Base-by-base conservation (phyloP, 73 alveolate genomes). In the Urostyla sp. region DNA sequence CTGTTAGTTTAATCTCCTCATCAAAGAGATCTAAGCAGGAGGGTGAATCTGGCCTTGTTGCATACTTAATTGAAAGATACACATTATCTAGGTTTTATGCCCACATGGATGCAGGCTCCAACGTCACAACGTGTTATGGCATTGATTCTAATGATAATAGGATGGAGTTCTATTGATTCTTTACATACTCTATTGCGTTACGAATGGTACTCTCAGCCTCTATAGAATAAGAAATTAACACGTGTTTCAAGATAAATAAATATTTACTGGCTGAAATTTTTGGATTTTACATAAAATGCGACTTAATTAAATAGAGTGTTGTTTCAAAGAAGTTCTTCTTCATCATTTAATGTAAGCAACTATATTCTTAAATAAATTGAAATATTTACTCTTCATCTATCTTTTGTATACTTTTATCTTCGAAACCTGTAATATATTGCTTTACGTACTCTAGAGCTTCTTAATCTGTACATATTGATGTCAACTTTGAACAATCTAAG, bases 101-200 rank as follows among this genome's bases (percentile, higher is more conserved):
- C 92, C 92, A 84, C 66, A 79, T 89, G 35, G 89, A 88, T 8
- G 98, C 98, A 0, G 98, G 98, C 8, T 72, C 32, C 32, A 73
- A 52, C 50, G 36, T 36, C 18, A 26, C 26, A 28, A 0, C 4
- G 4, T 23, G 6, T 51, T 21, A 1, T 27, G 83, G 4, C 28
- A 20, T 48, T 20, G 4, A 15, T 55, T 69, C 83, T 21, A 69
- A 69, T n/a, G 16, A 26, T 15, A 46, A 34, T 23, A 69, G 8
- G 7, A 69, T 27, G n/a, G 44, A 8, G 10, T 48, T 37, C 52
- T 69, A 23, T 6, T 23, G 23, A 10, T 69, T 53, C 55, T 69
- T 46, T 1, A 69, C 83, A 24, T 49, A 69, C 7, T 45, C 53
- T 28, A 46, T 30, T 23, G 83, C 83, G 27, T 48, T 49, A 46